A percentile compares a stretch with the other conserved stretches of the same genome.
Conservation (phyloP, 2,329 filamentous ascomycete species). For the Cladosporium austrohemisphaericum region DNA sequence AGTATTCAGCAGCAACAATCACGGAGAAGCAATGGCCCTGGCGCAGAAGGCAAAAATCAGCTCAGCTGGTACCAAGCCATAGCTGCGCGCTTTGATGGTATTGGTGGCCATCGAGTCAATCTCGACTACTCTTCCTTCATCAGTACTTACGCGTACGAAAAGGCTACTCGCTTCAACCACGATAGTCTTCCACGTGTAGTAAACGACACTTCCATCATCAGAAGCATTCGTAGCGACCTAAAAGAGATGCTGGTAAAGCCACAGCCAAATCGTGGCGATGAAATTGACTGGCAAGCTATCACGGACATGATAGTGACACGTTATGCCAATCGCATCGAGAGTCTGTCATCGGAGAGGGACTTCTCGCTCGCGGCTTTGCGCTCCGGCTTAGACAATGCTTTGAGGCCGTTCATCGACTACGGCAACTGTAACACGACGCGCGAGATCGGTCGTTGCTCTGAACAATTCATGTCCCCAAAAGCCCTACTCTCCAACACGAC, state of each 20-base stretch:
- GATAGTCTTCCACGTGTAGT: background rate
- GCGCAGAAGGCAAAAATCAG: background rate
- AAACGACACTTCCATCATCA: background rate
- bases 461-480: background rate
- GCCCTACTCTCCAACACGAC: background rate
- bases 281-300: constrained; percentile 63
- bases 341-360: constrained; percentile 26
- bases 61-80: constrained; percentile 40
- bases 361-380: constrained; percentile 17
- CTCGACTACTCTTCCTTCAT: constrained; percentile 50
- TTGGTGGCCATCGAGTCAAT: constrained; percentile 41
- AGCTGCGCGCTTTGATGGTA: constrained; percentile 41
- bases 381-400: constrained; percentile 24
- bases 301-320: constrained; percentile 63
- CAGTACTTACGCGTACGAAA: constrained; percentile 42
- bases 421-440: constrained; percentile 33
- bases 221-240: background rate
- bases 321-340: constrained; percentile 55
- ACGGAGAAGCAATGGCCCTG: background rate
- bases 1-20: constrained; percentile 28
- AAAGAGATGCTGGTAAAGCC: background rate
- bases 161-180: constrained; percentile 33
- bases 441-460: constrained; percentile 34
- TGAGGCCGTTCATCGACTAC: constrained; percentile 40
- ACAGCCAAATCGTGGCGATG: constrained; percentile 28